These are phyloP conservation scores for Vaccinium corymbosum DNA, from an alignment of 148 eudicot species.

Conservation along the genomic window DNA sequence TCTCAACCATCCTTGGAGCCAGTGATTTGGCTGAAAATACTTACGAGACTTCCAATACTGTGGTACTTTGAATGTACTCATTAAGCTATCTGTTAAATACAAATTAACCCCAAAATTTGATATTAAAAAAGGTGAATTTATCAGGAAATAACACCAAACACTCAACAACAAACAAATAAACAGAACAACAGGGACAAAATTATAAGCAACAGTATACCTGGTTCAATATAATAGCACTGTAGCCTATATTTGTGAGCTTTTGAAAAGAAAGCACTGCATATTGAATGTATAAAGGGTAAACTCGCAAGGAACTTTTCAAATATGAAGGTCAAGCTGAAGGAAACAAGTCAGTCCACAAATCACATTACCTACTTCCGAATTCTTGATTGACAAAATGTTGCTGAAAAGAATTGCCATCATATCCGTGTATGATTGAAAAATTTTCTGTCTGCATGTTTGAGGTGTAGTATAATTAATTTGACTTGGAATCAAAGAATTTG, in stretches of 20 bases:
- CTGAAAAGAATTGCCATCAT: conserved; percentile 59
- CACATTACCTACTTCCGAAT: conserved; percentile 43
- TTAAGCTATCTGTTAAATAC: conserved; percentile 32
- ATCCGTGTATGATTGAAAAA: conserved; percentile 61
- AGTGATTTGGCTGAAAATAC: conserved; percentile 55
- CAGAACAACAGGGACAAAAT: not conserved
- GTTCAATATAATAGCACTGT: conserved; percentile 64
- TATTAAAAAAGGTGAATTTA: not conserved
- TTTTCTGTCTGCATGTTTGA: conserved; percentile 53
- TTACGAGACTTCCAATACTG: conserved; percentile 74
- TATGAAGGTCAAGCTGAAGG: conserved; percentile 5
- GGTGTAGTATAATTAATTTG: conserved; percentile 7
- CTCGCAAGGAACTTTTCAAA: not conserved
- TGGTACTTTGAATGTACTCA: conserved; percentile 38
- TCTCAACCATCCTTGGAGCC: conserved; percentile 68
- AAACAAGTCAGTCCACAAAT: conserved; percentile 15
- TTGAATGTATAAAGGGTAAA: conserved; percentile 4
- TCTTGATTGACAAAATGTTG: conserved; percentile 52
- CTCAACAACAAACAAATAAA: not conserved
- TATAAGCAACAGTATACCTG: conserved; percentile 36
- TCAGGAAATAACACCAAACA: not conserved
- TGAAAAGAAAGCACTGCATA: conserved; percentile 63
- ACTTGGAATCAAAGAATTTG: not conserved
- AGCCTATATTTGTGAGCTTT: conserved; percentile 75
- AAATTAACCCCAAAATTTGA: not conserved